Conservation (phyloP, 176 grass and related monocot species). For the Carex myosuroides region DNA sequence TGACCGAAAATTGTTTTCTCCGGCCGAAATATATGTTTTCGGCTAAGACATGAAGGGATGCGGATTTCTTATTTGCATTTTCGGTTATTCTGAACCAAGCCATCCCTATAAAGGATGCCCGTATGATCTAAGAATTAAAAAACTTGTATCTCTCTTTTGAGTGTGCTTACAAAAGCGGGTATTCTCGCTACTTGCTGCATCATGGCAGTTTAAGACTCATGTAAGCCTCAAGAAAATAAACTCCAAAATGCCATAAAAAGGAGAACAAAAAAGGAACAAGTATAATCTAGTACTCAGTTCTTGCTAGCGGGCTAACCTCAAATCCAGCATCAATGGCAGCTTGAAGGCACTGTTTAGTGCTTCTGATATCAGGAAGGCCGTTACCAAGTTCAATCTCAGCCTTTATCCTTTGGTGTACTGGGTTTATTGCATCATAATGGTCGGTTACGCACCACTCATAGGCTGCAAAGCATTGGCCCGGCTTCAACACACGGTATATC, state of each 20-base stretch:
- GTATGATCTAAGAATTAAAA: no score
- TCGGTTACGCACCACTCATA: slow-evolving; percentile 96
- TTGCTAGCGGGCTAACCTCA: slow-evolving; percentile 42
- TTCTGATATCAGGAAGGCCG: slow-evolving; percentile 86
- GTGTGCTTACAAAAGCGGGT: no score
- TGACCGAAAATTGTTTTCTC: no score
- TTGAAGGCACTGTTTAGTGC: slow-evolving; percentile 74
- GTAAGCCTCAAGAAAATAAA: not conserved
- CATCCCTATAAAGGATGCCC: no score
- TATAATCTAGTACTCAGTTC: not conserved
- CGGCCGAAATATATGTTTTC: no score
- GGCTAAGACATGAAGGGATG: no score
- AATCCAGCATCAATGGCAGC: slow-evolving; percentile 87
- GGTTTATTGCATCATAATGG: slow-evolving; percentile 70
- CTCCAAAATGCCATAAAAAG: not conserved
- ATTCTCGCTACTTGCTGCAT: no score
- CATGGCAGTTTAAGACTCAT: not conserved
- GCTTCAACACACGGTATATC: slow-evolving; percentile 84
- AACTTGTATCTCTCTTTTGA: no score
- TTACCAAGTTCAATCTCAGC: slow-evolving; percentile 87
- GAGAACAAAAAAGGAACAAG: not conserved
- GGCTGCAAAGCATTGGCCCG: slow-evolving; percentile 86
- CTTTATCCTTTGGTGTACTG: slow-evolving; percentile 75
- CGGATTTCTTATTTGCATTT: no score
- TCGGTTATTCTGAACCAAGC: no score